phyloP scores from a whole-genome alignment of 208 protist genomes.

The Novymonas esmeraldas region DNA sequence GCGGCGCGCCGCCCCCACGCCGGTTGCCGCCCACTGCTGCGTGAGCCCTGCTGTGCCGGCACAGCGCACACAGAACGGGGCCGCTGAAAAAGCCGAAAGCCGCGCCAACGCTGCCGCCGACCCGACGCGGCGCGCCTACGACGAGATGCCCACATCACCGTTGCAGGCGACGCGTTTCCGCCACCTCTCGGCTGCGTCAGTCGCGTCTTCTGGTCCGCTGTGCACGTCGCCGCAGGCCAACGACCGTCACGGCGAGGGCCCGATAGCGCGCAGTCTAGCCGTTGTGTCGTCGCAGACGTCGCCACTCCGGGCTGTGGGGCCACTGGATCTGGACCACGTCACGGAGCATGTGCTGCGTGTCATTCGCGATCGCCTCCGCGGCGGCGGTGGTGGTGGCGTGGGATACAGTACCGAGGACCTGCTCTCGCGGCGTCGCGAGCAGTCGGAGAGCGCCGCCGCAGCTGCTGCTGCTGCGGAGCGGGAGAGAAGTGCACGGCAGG shows the following conservation, averaged over 20 bases:
- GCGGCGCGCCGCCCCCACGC: not conserved
- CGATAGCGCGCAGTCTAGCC: not conserved
- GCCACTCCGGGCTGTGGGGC: not conserved
- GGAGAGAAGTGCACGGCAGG: too few relatives aligned
- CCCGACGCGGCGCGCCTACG: conserved; percentile 6
- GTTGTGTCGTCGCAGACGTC: not conserved
- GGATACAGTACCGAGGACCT: not conserved
- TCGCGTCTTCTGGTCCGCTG: conserved; percentile 7
- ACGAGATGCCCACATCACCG: conserved; percentile 10
- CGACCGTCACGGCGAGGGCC: not conserved
- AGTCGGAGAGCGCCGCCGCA: too few relatives aligned
- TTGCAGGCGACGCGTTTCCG: conserved; percentile 17
- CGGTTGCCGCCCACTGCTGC: not conserved
- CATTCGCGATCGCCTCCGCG: conserved; percentile 7
- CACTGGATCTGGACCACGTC: conserved; percentile 18
- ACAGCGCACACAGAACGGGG: not conserved
- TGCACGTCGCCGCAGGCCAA: not conserved
- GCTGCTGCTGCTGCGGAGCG: not conserved
- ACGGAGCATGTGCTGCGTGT: conserved; percentile 26
- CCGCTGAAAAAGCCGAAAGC: not conserved
- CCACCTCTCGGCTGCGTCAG: conserved; percentile 3
- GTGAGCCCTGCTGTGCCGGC: not conserved
- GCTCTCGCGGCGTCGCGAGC: not conserved
- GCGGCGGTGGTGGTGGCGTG: not conserved
- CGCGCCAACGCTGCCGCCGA: conserved; percentile 1